These are phyloP conservation scores for Cadophora sp. DNA, from an alignment of 2,329 filamentous ascomycete genomes.

Conservation along the genomic window DNA sequence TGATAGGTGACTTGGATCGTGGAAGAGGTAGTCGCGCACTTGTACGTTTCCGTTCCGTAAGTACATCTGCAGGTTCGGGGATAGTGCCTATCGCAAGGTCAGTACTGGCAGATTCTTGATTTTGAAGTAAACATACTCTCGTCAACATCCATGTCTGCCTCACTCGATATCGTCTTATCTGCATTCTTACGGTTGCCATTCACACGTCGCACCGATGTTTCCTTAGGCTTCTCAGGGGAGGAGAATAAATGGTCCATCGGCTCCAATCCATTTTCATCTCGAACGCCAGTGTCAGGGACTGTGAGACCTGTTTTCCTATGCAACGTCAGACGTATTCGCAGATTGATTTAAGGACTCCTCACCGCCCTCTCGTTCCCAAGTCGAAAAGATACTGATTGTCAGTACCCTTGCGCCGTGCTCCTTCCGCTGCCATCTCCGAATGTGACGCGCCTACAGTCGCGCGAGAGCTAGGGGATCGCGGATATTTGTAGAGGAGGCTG, in stretches of 20 bases:
- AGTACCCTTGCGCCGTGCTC: conserved; percentile 38
- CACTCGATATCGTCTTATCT: conserved; percentile 55
- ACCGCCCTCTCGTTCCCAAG: conserved; percentile 58
- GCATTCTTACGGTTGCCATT: conserved; percentile 27
- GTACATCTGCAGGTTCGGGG: conserved; percentile 53
- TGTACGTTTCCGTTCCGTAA: conserved; percentile 47
- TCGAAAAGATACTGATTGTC: conserved; percentile 57
- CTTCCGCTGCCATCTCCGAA: conserved; percentile 29
- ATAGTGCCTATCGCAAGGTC: conserved; percentile 50
- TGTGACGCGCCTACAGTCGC: conserved; percentile 8
- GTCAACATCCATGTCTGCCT: conserved; percentile 67
- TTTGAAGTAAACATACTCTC: conserved; percentile 55
- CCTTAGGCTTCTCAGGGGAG: conserved; percentile 71
- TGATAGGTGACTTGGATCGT: conserved; percentile 45
- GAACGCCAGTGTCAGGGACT: conserved; percentile 76
- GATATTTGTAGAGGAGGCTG: background rate
- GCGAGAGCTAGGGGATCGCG: background rate
- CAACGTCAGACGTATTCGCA: conserved; percentile 30
- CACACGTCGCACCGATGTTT: conserved; percentile 5
- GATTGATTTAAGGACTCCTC: conserved; percentile 30
- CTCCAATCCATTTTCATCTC: conserved; percentile 93
- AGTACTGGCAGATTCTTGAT: conserved; percentile 17
- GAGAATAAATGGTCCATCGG: conserved; percentile 88
- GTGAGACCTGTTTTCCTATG: conserved; percentile 87
- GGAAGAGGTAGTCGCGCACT: conserved; percentile 42